Evolutionary conservation across 2,329 filamentous ascomycete species (phyloP).

Genomic region (Rutstroemia sp.): DNA sequence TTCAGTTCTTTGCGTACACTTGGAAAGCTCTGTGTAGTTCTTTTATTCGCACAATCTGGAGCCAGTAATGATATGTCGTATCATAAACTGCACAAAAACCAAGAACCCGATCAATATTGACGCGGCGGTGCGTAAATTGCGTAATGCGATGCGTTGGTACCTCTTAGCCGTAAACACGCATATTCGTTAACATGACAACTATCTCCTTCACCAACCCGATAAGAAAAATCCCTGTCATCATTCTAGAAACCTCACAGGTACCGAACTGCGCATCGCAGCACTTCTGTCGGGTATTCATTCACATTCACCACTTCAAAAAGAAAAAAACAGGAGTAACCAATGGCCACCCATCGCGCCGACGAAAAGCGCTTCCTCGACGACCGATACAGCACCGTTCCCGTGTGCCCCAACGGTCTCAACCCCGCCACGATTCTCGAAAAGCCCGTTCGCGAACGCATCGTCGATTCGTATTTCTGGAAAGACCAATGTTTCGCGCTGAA

Average conservation of each 20-base stretch:
- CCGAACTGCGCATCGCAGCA: too few species aligned
- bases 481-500: constrained; percentile 98
- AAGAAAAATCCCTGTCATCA: background rate
- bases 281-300: background rate
- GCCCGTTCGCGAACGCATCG: constrained; percentile 88
- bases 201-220: background rate
- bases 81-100: background rate
- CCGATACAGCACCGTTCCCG: constrained; percentile 67
- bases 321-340: constrained; percentile 10
- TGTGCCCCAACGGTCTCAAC: constrained; percentile 83
- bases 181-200: constrained; percentile 5
- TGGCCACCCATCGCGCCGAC: constrained; percentile 63
- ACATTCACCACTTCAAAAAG: background rate
- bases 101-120: background rate
- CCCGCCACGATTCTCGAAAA: constrained; percentile 96
- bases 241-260: background rate
- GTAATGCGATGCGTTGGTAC: background rate
- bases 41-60: background rate
- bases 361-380: constrained; percentile 81
- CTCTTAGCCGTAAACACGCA: background rate
- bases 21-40: background rate
- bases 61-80: too few species aligned
- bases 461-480: constrained; percentile 96
- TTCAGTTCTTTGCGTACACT: background rate
- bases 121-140: background rate